These are phyloP conservation scores for Umbelopsis sp. DNA, from an alignment of 192 early-diverging fungal species.

Conservation along the genomic window DNA sequence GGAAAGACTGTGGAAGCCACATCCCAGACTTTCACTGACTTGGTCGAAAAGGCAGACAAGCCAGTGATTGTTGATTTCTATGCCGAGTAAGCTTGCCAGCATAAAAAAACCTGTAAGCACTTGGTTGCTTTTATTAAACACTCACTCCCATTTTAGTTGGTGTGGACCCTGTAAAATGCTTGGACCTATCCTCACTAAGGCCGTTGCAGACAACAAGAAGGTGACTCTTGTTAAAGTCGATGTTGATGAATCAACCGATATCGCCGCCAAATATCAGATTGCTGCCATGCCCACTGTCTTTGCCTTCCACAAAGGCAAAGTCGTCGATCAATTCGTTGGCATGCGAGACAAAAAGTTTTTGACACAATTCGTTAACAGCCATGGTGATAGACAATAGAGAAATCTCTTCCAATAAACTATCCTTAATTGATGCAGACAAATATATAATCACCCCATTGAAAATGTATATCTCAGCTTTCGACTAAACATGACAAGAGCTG, in stretches of 20 bases:
- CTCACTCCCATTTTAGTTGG: conserved; percentile 56
- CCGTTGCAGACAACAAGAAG: conserved; percentile 63
- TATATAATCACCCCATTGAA: background rate
- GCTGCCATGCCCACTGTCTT: conserved; percentile 76
- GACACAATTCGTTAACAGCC: conserved; percentile 54
- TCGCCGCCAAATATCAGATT: conserved; percentile 69
- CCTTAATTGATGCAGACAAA: background rate
- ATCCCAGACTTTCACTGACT: conserved; percentile 57
- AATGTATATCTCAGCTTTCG: too few relatives aligned
- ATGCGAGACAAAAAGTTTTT: conserved; percentile 47
- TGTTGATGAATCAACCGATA: conserved; percentile 65
- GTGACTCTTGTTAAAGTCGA: conserved; percentile 78
- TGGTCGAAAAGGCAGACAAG: conserved; percentile 60
- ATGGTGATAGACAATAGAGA: conserved; percentile 42
- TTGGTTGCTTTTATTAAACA: conserved; percentile 14
- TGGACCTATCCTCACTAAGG: conserved; percentile 67
- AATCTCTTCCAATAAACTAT: too few relatives aligned
- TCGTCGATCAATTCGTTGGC: conserved; percentile 71
- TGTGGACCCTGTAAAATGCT: conserved; percentile 84
- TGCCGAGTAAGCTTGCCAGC: conserved; percentile 54
- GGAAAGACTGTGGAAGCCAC: conserved; percentile 63
- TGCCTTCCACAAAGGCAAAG: conserved; percentile 66
- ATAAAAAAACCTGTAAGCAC: background rate
- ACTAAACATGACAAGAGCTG: too few relatives aligned
- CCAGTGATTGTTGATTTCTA: conserved; percentile 85